phyloP scores from a whole-genome alignment of 305 asterid genomes.

The Fraxinus xanthoxyloides region DNA sequence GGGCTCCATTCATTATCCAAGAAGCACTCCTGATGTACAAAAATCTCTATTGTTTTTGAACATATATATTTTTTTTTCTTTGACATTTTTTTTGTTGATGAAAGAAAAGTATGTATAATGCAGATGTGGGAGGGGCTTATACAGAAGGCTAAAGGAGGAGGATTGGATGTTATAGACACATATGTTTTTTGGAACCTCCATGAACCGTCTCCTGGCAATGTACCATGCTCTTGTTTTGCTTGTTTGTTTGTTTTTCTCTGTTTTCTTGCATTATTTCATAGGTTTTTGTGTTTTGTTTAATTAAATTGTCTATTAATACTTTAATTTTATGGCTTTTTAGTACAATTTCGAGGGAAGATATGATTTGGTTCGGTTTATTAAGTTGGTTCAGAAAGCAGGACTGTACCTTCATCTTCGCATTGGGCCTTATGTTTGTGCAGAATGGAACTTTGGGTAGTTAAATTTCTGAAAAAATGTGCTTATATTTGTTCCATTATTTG shows the following conservation, averaged over 20 bases:
- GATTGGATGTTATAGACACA: slow-evolving; percentile 82
- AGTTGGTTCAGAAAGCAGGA: slow-evolving; percentile 83
- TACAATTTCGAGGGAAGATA: slow-evolving; percentile 77
- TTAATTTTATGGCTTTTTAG: slow-evolving; percentile 41
- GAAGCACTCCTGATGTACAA: slow-evolving; percentile 91
- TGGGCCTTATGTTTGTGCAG: slow-evolving; percentile 98
- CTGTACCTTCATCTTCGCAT: slow-evolving; percentile 74
- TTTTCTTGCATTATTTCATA: neutral
- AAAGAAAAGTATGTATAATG: slow-evolving; percentile 29
- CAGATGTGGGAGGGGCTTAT: slow-evolving; percentile 98
- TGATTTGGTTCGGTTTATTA: slow-evolving; percentile 77
- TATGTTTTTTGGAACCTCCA: slow-evolving; percentile 92
- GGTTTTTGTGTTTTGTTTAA: neutral
- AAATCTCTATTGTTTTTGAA: neutral
- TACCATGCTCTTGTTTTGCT: slow-evolving; percentile 26
- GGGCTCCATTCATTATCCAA: slow-evolving; percentile 96
- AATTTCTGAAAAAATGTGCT: neutral
- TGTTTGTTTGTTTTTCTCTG: neutral
- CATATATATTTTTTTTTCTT: neutral
- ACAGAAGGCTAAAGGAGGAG: slow-evolving; percentile 93
- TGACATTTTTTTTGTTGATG: neutral
- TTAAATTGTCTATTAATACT: slow-evolving; percentile 1
- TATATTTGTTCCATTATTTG: slow-evolving; percentile 11
- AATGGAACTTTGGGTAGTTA: slow-evolving; percentile 92
- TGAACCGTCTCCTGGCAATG: slow-evolving; percentile 93